phyloP scores from a whole-genome alignment of 805 yeast species.

The Wickerhamiella vanderwaltii region DNA sequence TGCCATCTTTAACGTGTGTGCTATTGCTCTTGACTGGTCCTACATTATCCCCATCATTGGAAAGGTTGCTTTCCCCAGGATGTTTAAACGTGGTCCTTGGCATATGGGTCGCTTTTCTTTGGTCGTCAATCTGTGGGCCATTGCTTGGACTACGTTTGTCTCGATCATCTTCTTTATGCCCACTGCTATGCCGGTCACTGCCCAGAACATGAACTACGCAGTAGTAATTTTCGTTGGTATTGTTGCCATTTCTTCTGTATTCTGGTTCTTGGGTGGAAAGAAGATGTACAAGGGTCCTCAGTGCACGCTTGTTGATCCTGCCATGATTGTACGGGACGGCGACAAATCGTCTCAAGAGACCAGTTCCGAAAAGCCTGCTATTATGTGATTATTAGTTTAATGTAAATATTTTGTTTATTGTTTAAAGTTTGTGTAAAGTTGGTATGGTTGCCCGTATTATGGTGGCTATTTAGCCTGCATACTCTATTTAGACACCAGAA shows the following conservation, averaged over 20 bases:
- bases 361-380: no score
- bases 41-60: conserved; percentile 52
- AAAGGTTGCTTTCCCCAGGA: conserved; percentile 42
- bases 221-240: conserved; percentile 23
- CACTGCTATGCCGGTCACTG: conserved; percentile 21
- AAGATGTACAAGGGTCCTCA: conserved; percentile 20
- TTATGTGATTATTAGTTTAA: no score
- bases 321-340: conserved; percentile 4
- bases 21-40: conserved; percentile 55
- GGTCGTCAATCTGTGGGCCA: conserved; percentile 17
- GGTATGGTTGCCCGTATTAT: no score
- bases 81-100: conserved; percentile 58
- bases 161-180: conserved; percentile 23
- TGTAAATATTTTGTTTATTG: no score
- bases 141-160: conserved; percentile 21
- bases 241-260: conserved; percentile 15
- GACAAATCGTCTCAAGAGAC: no score
- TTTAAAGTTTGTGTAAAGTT: no score
- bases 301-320: conserved; percentile 21
- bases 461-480: no score
- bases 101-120: conserved; percentile 37
- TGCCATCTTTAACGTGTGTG: conserved; percentile 63
- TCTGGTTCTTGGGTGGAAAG: conserved; percentile 22
- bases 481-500: no score
- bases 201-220: conserved; percentile 24